A percentile compares a stretch with the other conserved stretches of the same genome.
These are phyloP conservation scores for Casuarina cunninghamiana DNA, from an alignment of 306 rosid species.

Conservation along the genomic window DNA sequence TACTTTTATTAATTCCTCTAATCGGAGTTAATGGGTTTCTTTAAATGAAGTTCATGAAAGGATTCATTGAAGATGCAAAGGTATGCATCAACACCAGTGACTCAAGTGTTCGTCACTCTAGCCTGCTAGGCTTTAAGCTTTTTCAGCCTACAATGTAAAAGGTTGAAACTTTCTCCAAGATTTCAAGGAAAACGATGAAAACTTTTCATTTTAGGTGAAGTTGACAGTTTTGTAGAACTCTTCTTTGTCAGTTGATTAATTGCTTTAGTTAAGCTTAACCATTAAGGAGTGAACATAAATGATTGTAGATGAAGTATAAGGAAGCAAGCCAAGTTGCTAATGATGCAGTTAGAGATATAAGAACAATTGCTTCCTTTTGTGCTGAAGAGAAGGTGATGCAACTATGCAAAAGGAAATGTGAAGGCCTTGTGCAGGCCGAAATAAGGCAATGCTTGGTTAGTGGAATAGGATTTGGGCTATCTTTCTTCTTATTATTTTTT, in stretches of 20 bases:
- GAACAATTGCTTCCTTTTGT: slow-evolving; percentile 68
- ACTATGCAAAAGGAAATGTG: slow-evolving; percentile 52
- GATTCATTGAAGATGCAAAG: slow-evolving; percentile 59
- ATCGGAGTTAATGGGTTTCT: slow-evolving; percentile 39
- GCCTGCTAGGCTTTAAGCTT: neutral
- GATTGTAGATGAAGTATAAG: slow-evolving; percentile 52
- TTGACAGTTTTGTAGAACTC: neutral
- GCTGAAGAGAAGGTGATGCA: slow-evolving; percentile 66
- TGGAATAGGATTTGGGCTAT: slow-evolving; percentile 57
- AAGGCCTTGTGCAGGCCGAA: slow-evolving; percentile 50
- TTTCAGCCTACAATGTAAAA: neutral
- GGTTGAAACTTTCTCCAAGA: neutral
- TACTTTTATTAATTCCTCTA: slow-evolving; percentile 48
- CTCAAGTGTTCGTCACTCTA: neutral
- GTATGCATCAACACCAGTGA: slow-evolving; percentile 30
- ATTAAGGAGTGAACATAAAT: neutral
- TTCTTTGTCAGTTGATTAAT: neutral
- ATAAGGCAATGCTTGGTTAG: slow-evolving; percentile 48
- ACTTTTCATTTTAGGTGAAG: neutral
- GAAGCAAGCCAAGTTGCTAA: slow-evolving; percentile 67
- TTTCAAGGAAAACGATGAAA: neutral
- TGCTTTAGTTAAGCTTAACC: no score
- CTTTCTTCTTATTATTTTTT: slow-evolving; percentile 46
- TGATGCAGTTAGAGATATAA: slow-evolving; percentile 60
- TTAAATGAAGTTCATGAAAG: slow-evolving; percentile 42